phyloP scores from a whole-genome alignment of 345 rosid species.

The Eucalyptus pauciflora region DNA sequence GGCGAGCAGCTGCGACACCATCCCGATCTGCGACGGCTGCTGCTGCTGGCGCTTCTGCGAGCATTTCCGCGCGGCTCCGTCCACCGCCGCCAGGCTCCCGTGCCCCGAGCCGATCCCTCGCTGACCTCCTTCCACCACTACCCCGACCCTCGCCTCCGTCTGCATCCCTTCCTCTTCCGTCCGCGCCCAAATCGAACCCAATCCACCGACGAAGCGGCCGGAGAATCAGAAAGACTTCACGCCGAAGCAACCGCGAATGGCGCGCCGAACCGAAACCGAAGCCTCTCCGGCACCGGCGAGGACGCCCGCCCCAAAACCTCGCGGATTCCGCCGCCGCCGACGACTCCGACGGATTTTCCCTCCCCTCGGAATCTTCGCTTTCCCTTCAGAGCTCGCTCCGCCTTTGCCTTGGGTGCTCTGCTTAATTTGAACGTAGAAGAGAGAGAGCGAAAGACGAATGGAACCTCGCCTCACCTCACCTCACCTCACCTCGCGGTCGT shows the following conservation, averaged over 20 bases:
- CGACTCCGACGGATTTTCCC: background rate
- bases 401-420: background rate
- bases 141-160: conserved; percentile 78
- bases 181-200: background rate
- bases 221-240: background rate
- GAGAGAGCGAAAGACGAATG: background rate
- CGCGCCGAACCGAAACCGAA: background rate
- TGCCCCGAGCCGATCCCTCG: conserved; percentile 39
- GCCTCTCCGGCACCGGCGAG: background rate
- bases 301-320: background rate
- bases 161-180: conserved; percentile 41
- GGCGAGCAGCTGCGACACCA: conserved; percentile 69
- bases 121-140: conserved; percentile 41
- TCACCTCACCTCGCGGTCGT: background rate
- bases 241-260: background rate
- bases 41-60: conserved; percentile 11
- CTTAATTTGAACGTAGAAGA: background rate
- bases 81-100: conserved; percentile 30
- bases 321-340: background rate
- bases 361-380: background rate
- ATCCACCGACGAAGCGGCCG: background rate
- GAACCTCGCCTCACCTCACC: background rate
- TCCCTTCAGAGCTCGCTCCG: background rate
- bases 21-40: conserved; percentile 55
- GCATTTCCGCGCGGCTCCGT: conserved; percentile 20